Conservation (phyloP, 169 alveolate species). For the Eimeria mitis region DNA sequence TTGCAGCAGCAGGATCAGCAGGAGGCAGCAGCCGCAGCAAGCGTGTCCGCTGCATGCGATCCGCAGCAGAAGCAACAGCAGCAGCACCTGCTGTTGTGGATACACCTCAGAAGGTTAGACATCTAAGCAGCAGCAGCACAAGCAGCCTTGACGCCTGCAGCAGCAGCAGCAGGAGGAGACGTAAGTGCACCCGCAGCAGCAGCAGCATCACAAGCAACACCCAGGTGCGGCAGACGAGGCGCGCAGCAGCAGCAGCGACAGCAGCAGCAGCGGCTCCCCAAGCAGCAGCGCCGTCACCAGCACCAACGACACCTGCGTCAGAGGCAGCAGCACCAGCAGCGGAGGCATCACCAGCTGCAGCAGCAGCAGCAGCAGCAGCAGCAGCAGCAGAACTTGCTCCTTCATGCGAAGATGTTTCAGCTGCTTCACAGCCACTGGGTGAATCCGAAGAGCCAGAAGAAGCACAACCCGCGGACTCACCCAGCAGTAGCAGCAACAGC, state of each 20-base stretch:
- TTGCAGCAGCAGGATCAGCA: neutral
- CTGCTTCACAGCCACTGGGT: neutral
- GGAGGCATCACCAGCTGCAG: neutral
- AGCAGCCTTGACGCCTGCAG: constrained; percentile 15
- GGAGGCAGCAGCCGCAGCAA: constrained; percentile 53
- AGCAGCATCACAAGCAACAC: constrained; percentile 30
- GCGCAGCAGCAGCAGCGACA: constrained; percentile 56
- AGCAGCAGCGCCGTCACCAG: neutral
- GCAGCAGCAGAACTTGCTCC: neutral
- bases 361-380: constrained; percentile 6
- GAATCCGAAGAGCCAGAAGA: neutral
- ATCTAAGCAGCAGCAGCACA: constrained; percentile 1
- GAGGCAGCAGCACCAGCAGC: constrained; percentile 3
- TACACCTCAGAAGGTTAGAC: constrained; percentile 25
- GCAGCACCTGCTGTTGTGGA: constrained; percentile 29
- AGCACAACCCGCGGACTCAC: neutral
- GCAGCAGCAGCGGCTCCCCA: too few species aligned
- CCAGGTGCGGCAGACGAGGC: neutral
- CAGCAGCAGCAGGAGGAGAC: constrained; percentile 40
- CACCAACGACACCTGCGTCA: neutral
- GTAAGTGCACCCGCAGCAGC: neutral
- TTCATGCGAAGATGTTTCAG: too few species aligned
- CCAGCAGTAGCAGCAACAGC: neutral
- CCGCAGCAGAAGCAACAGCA: constrained; percentile 9
- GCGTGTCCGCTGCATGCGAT: constrained; percentile 3